A percentile compares a stretch with the other conserved stretches of the same genome.
Conservation (phyloP, 2,329 filamentous ascomycete species). For the Paraconiothyrium brasiliense region DNA sequence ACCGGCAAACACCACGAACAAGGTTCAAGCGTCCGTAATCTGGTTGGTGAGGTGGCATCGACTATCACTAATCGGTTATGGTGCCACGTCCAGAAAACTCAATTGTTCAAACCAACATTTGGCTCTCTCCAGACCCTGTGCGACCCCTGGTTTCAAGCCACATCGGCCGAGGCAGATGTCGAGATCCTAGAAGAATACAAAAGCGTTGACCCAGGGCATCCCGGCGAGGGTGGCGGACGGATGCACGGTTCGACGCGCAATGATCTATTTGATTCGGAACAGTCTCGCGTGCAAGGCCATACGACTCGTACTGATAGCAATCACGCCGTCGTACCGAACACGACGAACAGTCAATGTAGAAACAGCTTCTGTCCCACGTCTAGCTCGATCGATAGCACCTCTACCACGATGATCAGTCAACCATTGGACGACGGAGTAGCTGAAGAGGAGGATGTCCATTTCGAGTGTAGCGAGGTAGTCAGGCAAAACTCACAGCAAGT, state of each 20-base stretch:
- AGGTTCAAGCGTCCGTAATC: background rate
- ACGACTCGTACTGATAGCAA: background rate
- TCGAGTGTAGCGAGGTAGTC: background rate
- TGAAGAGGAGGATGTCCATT: background rate
- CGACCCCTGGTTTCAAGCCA: background rate
- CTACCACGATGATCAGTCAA: background rate
- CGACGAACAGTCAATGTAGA: background rate
- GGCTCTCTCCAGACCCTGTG: conserved; percentile 24
- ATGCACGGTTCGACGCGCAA: background rate
- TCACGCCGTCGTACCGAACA: background rate
- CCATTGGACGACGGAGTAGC: too few relatives aligned
- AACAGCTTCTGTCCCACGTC: background rate
- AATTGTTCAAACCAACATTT: conserved; percentile 17
- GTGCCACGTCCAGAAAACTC: conserved; percentile 26
- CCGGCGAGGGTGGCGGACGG: background rate
- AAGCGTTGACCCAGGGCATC: background rate
- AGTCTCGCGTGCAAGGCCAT: background rate
- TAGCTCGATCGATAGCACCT: background rate
- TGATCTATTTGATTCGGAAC: background rate
- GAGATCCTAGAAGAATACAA: conserved; percentile 15
- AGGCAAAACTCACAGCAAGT: background rate
- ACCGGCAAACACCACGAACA: background rate
- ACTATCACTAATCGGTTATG: conserved; percentile 22
- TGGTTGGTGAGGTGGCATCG: background rate
- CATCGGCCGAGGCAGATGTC: background rate